Percentiles rank a stretch among this genome's conserved stretches.
Evolutionary conservation across 2,329 filamentous ascomycete species (phyloP).

Genomic region (Penicillium sp.): DNA sequence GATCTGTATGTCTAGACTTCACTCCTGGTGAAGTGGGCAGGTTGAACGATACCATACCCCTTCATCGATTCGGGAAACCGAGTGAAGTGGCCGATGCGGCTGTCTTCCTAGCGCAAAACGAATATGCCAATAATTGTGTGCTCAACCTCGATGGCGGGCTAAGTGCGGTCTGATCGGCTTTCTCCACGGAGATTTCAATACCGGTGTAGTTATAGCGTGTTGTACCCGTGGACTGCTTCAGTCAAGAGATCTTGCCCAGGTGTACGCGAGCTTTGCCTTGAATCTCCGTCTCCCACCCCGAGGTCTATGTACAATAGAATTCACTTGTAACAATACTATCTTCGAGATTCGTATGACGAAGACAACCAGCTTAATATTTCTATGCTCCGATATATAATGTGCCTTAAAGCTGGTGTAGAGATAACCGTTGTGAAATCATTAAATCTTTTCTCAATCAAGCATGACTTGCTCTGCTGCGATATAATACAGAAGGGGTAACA

Average conservation of each 20-base stretch:
- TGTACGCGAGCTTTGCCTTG: too few relatives aligned
- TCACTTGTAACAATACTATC: not conserved
- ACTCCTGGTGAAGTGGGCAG: slow-evolving; percentile 31
- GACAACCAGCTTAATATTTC: too few relatives aligned
- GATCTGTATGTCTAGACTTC: slow-evolving; percentile 42
- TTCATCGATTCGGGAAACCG: slow-evolving; percentile 64
- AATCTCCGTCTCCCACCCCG: not conserved
- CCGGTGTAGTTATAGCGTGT: not conserved
- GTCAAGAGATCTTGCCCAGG: not conserved
- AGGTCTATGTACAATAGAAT: not conserved
- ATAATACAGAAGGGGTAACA: slow-evolving; percentile 9
- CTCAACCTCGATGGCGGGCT: slow-evolving; percentile 84
- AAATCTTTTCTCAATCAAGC: not conserved
- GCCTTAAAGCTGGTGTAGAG: not conserved
- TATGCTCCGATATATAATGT: too few relatives aligned
- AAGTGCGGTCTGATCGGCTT: slow-evolving; percentile 57
- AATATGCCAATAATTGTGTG: slow-evolving; percentile 84
- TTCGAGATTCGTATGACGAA: too few relatives aligned
- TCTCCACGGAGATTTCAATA: not conserved
- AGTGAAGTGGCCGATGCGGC: slow-evolving; percentile 81
- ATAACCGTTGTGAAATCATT: not conserved
- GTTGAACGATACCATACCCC: slow-evolving; percentile 58
- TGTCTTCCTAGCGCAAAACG: slow-evolving; percentile 72
- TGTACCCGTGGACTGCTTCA: not conserved
- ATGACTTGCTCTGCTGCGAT: slow-evolving; percentile 1